Evolutionary conservation across 164 flowering plant species (phyloP), one percentile per base, ranked within the genome.

Genomic region (Tinospora cordifolia): DNA sequence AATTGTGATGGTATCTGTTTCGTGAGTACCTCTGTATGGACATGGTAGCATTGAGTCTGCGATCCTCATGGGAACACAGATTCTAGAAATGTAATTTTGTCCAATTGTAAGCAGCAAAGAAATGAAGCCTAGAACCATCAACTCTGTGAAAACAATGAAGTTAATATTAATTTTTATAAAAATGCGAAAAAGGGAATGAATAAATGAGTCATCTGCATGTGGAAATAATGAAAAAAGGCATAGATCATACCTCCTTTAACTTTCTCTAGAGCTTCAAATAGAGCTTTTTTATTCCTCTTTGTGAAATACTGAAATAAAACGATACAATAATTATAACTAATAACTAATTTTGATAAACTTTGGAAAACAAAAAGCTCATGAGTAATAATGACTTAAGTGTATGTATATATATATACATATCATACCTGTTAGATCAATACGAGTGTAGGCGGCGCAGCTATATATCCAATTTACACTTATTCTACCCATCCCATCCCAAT

Each of bases 241-340:
- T n/a, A n/a, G n/a, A 30, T 30, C 4, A 62, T 82, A 95, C 99
- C 99, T 62, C 89, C 79, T 83, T 95, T 95, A 70, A 95, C 90
- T 79, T 90, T 94, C 78, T 90, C 97, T 69, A 94, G 77, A 70
- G 98, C 98, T 70, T 90, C 99, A 72, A 68, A 85, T 24, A 94
- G 78, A 65, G 92, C 93, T 47, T 51, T 84, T 84, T 92, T 92
- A 67, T 75, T 87, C 81, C 75, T 84, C 14, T 85, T 76, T 14
- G 85, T 79, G 19, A 95, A 83, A 85, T 82, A 87, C 99, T 95
- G 87, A 68, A 75, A 62, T 21, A 62, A 64, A 73, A 30, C 30
- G 64, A 1, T 25, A 60, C 21, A 22, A 74, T 57, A 62, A 12
- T n/a, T 21, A n/a, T n/a, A 54, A 30, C 25, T n/a, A n/a, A n/a